Conservation (phyloP, 176 grass and related monocot genomes). For the Oryza meridionalis region DNA sequence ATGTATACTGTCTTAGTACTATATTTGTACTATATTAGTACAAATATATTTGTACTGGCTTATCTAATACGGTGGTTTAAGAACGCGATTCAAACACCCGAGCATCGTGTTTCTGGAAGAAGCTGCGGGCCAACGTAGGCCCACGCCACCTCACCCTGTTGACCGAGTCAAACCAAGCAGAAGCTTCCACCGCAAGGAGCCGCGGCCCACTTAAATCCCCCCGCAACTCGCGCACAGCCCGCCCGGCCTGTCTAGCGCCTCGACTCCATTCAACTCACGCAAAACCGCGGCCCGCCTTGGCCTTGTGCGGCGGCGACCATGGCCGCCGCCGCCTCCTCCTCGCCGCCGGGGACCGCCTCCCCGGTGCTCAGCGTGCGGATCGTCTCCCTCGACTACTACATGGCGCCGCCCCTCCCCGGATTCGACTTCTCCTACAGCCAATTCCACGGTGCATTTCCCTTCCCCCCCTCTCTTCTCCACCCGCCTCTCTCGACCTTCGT, state of each 20-base stretch:
- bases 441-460: constrained; percentile 62
- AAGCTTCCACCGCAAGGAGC: constrained; percentile 1
- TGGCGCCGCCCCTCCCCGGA: constrained; percentile 73
- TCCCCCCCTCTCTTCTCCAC: too few relatives aligned
- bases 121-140: not conserved
- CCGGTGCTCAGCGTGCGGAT: constrained; percentile 80
- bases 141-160: not conserved
- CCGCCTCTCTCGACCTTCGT: not conserved
- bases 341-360: constrained; percentile 40
- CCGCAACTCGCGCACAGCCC: too few relatives aligned
- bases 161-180: not conserved
- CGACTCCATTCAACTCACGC: not conserved
- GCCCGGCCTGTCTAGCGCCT: too few relatives aligned
- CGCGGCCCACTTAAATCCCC: not conserved
- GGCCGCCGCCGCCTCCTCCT: constrained; percentile 27
- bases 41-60: too few relatives aligned
- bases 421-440: constrained; percentile 74
- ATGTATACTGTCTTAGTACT: too few relatives aligned
- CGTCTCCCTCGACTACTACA: constrained; percentile 92
- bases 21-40: too few relatives aligned
- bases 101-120: constrained; percentile 33
- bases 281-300: not conserved
- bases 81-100: too few relatives aligned
- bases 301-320: constrained; percentile 9
- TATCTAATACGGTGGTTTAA: too few relatives aligned